Conservation (phyloP, 495 filamentous ascomycete genomes). For the Podospora pseudopauciseta region DNA sequence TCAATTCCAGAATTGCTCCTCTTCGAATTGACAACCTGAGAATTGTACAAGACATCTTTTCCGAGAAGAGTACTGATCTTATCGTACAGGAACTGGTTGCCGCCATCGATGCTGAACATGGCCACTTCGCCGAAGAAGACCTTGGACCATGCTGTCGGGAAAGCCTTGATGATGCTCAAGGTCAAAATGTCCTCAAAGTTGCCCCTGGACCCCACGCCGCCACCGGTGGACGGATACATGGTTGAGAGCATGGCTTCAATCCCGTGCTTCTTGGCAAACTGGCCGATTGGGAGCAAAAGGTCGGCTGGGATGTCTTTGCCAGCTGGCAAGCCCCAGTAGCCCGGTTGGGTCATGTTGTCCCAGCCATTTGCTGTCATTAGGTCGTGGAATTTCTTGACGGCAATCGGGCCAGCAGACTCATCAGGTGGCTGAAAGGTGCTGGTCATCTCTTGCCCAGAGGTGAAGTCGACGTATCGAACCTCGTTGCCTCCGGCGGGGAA, state of each 20-base stretch:
- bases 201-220: constrained; percentile 29
- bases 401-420: constrained; percentile 9
- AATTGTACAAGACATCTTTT: constrained; percentile 34
- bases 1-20: constrained; percentile 26
- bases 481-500: constrained; percentile 14
- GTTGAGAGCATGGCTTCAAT: constrained; percentile 38
- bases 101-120: constrained; percentile 27
- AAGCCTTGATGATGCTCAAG: constrained; percentile 36
- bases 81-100: constrained; percentile 39
- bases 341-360: constrained; percentile 34
- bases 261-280: constrained; percentile 41
- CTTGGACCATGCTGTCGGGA: constrained; percentile 34
- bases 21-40: constrained; percentile 24
- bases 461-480: constrained; percentile 38
- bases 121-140: constrained; percentile 20
- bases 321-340: constrained; percentile 36
- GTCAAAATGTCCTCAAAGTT: constrained; percentile 36
- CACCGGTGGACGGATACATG: constrained; percentile 20
- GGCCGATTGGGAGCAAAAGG: constrained; percentile 40
- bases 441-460: constrained; percentile 25
- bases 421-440: constrained; percentile 8
- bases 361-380: constrained; percentile 30
- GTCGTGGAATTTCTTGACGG: constrained; percentile 34
- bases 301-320: constrained; percentile 38
- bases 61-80: constrained; percentile 28